These are phyloP conservation scores for Mortierella sp. DNA, from an alignment of 371 early-diverging fungal genomes.

Conservation along the genomic window DNA sequence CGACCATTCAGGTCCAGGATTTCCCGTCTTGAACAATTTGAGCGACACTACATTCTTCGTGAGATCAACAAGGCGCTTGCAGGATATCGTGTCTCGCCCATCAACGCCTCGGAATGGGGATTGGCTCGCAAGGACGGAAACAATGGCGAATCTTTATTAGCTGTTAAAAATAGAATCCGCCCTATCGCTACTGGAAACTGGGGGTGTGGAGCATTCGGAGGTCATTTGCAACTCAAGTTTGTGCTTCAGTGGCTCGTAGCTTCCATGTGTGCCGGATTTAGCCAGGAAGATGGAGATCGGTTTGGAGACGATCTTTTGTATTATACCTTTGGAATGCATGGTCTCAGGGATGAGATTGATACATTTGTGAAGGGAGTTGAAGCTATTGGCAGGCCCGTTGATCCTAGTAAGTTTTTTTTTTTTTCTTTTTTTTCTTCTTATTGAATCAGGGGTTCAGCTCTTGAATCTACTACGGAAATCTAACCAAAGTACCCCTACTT, in stretches of 20 bases:
- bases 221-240: conserved; percentile 66
- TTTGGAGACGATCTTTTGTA: conserved; percentile 32
- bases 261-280: conserved; percentile 28
- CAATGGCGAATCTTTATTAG: neutral
- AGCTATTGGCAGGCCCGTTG: conserved; percentile 13
- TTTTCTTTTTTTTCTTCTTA: neutral
- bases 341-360: conserved; percentile 37
- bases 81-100: conserved; percentile 44
- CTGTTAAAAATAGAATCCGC: conserved; percentile 6
- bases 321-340: conserved; percentile 48
- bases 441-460: neutral
- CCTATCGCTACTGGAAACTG: conserved; percentile 64
- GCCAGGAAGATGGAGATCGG: conserved; percentile 5
- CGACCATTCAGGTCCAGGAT: conserved; percentile 42
- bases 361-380: conserved; percentile 30
- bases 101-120: conserved; percentile 50
- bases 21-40: conserved; percentile 49
- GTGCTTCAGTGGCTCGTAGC: conserved; percentile 67
- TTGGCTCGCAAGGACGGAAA: conserved; percentile 12
- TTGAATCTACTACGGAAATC: too few relatives aligned
- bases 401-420: conserved; percentile 30
- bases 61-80: conserved; percentile 52
- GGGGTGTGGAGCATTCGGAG: conserved; percentile 75
- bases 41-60: conserved; percentile 27
- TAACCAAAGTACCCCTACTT: neutral